Conservation (phyloP, 805 yeast species). For the Candida lessepsii region DNA sequence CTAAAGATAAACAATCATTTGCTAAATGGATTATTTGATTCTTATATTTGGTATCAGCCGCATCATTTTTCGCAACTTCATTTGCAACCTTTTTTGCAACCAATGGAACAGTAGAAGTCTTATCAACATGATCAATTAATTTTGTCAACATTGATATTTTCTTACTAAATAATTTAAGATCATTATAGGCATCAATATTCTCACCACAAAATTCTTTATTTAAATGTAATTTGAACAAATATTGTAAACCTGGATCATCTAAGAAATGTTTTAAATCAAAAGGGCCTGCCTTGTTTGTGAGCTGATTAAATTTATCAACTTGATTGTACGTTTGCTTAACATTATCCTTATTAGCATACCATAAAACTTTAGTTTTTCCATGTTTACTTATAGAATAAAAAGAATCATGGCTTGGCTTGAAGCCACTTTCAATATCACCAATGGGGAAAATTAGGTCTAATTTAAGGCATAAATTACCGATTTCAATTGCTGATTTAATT, state of each 20-base stretch:
- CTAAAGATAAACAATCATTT: constrained; percentile 56
- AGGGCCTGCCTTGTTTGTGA: too few relatives aligned
- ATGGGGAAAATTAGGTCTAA: constrained; percentile 30
- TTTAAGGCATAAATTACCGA: constrained; percentile 51
- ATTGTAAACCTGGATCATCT: constrained; percentile 73
- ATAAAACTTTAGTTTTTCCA: too few relatives aligned
- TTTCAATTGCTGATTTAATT: constrained; percentile 49
- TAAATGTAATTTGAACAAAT: constrained; percentile 64
- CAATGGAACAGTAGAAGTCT: too few relatives aligned
- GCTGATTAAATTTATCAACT: too few relatives aligned
- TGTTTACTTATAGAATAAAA: constrained; percentile 6
- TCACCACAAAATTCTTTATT: constrained; percentile 68
- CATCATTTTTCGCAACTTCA: too few relatives aligned
- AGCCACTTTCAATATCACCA: not conserved
- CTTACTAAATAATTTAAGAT: constrained; percentile 51
- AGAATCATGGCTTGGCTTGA: constrained; percentile 3
- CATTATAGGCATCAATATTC: constrained; percentile 69
- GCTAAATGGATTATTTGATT: constrained; percentile 27
- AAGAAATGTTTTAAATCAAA: constrained; percentile 34
- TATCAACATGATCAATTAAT: constrained; percentile 10
- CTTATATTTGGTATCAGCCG: too few relatives aligned
- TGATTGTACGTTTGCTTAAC: too few relatives aligned
- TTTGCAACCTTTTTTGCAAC: too few relatives aligned
- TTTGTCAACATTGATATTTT: constrained; percentile 30
- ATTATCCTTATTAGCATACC: too few relatives aligned